These are phyloP conservation scores for Capsicum baccatum DNA, from an alignment of 257 asterid species.

Conservation along the genomic window DNA sequence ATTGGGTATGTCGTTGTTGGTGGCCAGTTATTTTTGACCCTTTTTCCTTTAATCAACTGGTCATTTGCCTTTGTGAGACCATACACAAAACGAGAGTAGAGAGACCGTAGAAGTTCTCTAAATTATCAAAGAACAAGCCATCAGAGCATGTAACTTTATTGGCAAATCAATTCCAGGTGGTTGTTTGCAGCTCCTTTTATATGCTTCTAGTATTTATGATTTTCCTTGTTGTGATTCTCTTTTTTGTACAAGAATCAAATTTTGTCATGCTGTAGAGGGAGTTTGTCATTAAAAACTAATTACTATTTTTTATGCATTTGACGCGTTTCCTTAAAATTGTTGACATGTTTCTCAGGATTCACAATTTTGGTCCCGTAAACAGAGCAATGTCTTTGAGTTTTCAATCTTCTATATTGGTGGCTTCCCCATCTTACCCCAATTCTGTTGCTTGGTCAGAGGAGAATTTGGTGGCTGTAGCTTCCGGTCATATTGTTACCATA, in stretches of 20 bases:
- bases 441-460: slow-evolving; percentile 93
- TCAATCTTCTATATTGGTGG: slow-evolving; percentile 64
- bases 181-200: not conserved
- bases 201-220: not conserved
- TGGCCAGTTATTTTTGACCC: too few relatives aligned
- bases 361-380: not conserved
- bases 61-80: not conserved
- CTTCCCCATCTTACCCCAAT: slow-evolving; percentile 68
- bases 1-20: too few relatives aligned
- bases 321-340: not conserved
- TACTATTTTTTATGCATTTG: not conserved
- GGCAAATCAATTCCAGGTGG: not conserved
- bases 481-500: slow-evolving; percentile 61
- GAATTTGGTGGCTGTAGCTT: slow-evolving; percentile 84
- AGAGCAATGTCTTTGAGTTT: slow-evolving; percentile 62
- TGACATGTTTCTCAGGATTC: slow-evolving; percentile 19
- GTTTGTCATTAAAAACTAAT: not conserved
- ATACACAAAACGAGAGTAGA: not conserved
- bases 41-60: too few relatives aligned
- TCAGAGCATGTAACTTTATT: not conserved
- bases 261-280: not conserved
- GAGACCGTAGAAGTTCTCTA: not conserved
- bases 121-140: slow-evolving; percentile 15
- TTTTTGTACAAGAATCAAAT: not conserved
- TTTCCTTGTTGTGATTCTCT: not conserved